Conservation (phyloP, 306 rosid species). For the Spatholobus suberectus region DNA sequence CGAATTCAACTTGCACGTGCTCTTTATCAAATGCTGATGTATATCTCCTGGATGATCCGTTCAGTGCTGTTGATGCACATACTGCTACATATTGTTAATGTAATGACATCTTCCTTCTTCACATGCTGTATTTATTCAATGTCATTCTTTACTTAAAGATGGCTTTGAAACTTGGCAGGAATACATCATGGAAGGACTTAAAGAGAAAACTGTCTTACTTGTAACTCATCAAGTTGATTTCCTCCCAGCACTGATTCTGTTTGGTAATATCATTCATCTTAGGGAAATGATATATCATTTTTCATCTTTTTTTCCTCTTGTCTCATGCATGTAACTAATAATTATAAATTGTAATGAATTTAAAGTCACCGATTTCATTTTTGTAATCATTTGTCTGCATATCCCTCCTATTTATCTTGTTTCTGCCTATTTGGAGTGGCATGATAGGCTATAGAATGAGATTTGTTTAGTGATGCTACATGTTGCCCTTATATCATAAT, state of each 20-base stretch:
- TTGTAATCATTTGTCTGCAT: not conserved
- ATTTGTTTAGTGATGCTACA: not conserved
- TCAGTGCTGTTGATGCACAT: slow-evolving; percentile 66
- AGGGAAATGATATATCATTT: not conserved
- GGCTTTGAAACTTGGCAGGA: slow-evolving; percentile 36
- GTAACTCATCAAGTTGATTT: slow-evolving; percentile 67
- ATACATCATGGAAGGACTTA: slow-evolving; percentile 53
- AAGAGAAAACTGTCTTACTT: slow-evolving; percentile 52
- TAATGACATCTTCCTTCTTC: slow-evolving; percentile 3
- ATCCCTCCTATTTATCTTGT: not conserved
- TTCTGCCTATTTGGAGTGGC: not conserved
- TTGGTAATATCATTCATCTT: slow-evolving; percentile 37
- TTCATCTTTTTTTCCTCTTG: not conserved
- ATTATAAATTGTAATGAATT: not conserved
- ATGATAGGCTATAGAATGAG: not conserved
- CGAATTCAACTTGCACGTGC: slow-evolving; percentile 57
- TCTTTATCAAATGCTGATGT: slow-evolving; percentile 68
- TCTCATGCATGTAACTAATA: not conserved
- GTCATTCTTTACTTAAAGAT: not conserved
- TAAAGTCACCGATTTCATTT: not conserved
- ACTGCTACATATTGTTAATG: slow-evolving; percentile 51
- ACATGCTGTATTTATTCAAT: not conserved
- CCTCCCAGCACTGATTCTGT: slow-evolving; percentile 48
- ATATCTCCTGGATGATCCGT: slow-evolving; percentile 68
- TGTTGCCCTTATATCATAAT: not conserved